Conservation (phyloP, 805 yeast species). For the Wickerhamomyces kurtzmanii region DNA sequence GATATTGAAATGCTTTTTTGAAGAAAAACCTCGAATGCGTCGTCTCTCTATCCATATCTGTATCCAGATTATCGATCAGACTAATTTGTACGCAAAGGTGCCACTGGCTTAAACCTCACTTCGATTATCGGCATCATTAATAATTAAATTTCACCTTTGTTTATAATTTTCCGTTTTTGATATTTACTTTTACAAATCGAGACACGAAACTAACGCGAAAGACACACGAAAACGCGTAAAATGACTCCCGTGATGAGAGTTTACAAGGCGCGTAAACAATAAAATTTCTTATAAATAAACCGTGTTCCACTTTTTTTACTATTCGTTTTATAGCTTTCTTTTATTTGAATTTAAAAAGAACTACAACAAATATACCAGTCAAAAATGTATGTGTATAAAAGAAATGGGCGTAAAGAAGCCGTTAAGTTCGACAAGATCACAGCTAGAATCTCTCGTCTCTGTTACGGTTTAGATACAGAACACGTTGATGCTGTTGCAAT, state of each 20-base stretch:
- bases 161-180: slow-evolving; percentile 1
- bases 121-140: neutral
- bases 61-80: too few relatives aligned
- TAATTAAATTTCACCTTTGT: slow-evolving; percentile 1
- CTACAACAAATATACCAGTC: neutral
- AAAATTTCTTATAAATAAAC: slow-evolving; percentile 2
- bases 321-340: neutral
- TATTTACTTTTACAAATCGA: neutral
- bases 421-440: slow-evolving; percentile 96
- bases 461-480: slow-evolving; percentile 85
- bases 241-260: slow-evolving; percentile 1
- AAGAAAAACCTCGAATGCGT: neutral
- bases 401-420: slow-evolving; percentile 93
- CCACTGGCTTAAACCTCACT: neutral
- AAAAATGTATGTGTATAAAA: slow-evolving; percentile 72
- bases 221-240: too few relatives aligned
- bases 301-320: slow-evolving; percentile 2
- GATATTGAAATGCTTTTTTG: slow-evolving; percentile 2
- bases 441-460: slow-evolving; percentile 85
- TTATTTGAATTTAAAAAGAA: neutral
- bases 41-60: neutral
- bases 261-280: slow-evolving; percentile 1
- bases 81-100: neutral
- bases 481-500: slow-evolving; percentile 94
- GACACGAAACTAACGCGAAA: neutral